Conservation (phyloP, 2,329 filamentous ascomycete genomes). For the Fusarium denticulatum region DNA sequence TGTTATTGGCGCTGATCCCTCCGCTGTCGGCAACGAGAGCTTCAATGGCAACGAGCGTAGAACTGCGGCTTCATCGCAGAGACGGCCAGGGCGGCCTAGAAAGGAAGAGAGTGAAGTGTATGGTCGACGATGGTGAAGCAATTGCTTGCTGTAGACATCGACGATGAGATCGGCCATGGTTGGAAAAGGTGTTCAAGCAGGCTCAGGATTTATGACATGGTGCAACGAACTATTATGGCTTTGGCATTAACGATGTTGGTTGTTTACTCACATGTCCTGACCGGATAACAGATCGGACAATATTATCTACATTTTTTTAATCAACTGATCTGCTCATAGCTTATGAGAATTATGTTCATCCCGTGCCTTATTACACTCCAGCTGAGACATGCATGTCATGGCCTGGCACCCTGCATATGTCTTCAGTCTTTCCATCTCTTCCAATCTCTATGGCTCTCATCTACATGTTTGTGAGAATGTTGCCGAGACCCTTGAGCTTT, state of each 20-base stretch:
- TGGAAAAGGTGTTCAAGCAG: conserved; percentile 8
- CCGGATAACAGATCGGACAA: neutral
- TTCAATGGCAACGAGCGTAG: conserved; percentile 33
- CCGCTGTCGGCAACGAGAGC: conserved; percentile 18
- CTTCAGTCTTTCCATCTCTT: neutral
- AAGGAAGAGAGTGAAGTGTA: conserved; percentile 36
- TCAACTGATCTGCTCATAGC: conserved; percentile 1
- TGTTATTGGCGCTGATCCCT: conserved; percentile 33
- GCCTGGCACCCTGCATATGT: neutral
- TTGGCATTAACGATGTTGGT: neutral
- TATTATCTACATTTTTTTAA: neutral
- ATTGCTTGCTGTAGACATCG: neutral
- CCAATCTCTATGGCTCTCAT: neutral
- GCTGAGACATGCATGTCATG: neutral
- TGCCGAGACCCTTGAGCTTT: conserved; percentile 54
- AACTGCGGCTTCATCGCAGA: conserved; percentile 40
- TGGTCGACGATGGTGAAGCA: conserved; percentile 32
- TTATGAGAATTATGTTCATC: neutral
- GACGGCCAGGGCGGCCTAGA: conserved; percentile 37
- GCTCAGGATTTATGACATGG: conserved; percentile 5
- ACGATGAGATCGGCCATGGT: neutral
- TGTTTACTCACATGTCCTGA: neutral
- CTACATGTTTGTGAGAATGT: conserved; percentile 57
- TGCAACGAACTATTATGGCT: neutral
- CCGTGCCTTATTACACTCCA: neutral